These are phyloP conservation scores for Parascedosporium putredinis DNA, from an alignment of 2,329 filamentous ascomycete species.

Conservation along the genomic window DNA sequence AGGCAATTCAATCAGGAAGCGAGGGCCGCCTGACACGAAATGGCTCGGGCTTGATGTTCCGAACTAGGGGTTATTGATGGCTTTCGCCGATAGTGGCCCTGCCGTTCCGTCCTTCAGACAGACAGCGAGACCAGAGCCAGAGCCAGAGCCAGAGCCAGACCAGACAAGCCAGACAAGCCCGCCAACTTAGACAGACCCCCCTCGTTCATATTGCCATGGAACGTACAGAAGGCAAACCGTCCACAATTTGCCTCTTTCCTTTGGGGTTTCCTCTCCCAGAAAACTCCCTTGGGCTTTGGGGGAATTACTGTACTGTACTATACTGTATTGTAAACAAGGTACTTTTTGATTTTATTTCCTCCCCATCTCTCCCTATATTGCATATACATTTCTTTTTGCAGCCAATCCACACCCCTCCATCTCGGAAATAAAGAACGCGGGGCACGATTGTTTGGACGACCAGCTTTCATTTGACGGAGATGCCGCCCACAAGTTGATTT, in stretches of 20 bases:
- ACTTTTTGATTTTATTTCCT: no score
- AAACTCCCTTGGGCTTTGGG: no score
- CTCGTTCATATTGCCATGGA: neutral
- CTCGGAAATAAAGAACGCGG: neutral
- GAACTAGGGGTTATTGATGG: constrained; percentile 15
- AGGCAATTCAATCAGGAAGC: constrained; percentile 25
- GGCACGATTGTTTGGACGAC: neutral
- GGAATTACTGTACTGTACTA: no score
- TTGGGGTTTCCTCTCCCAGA: no score
- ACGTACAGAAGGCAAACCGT: neutral
- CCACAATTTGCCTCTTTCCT: no score
- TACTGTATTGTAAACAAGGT: constrained; percentile 4
- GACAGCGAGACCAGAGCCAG: no score
- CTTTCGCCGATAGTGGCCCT: neutral
- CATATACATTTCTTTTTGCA: constrained; percentile 3
- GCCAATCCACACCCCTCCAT: constrained; percentile 5
- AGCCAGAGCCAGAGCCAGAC: no score
- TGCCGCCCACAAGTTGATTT: neutral
- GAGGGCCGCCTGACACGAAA: constrained; percentile 19
- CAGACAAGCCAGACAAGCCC: no score
- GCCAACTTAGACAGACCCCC: no score
- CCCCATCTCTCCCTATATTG: neutral
- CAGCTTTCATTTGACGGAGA: neutral
- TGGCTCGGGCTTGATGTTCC: constrained; percentile 20
- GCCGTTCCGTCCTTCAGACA: neutral